Base-by-base conservation (phyloP, 441 rosid species). In the Populus trichocarpa region DNA sequence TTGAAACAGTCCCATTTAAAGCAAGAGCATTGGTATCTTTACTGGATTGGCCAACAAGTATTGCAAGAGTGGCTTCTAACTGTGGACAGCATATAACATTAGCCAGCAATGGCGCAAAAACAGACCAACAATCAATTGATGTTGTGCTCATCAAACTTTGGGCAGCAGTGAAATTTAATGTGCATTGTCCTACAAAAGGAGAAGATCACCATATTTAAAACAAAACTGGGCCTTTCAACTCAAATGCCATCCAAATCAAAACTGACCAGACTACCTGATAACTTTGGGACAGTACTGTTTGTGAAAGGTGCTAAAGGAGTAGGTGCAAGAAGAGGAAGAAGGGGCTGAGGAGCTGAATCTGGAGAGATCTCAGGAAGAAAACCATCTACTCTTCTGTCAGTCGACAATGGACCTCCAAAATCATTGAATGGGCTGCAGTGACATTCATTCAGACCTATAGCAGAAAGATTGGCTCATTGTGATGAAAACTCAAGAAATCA, bases 21-120 rank as follows among this genome's bases (percentile, higher is more conserved):
- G 97, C 95, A 71, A 96, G 98, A 74, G 83, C 71, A 38, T 93
- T 87, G 3, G 89, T 90, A 23, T 77, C 80, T 86, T 87, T 87
- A 73, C 99, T 93, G 35, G 90, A 89, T 79, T 88, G 90, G 8
- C 98, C 99, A 23, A 92, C 86, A 36, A 93, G 92, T 63, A 96
- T 93, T 35, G 87, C 72, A 23, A 96, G 84, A 5, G 94, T 86
- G 42, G 97, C 98, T 73, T 88, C 89, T 11, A 93, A 72, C 86
- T 96, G 99, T 16, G 99, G 99, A 84, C 99, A 96, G 81, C 99
- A 96, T 84, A 93, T 90, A 68, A 96, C 97, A 74, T 96, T 91
- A 13, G 98, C 98, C 77, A 93, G 79, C 78, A 91, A 81, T 12
- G 98, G 94, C 66, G 99, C 99, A 53, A 96, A 91, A 73, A 85